These are phyloP conservation scores for Copromyces sp. DNA, from an alignment of 495 filamentous ascomycete species.

Conservation along the genomic window DNA sequence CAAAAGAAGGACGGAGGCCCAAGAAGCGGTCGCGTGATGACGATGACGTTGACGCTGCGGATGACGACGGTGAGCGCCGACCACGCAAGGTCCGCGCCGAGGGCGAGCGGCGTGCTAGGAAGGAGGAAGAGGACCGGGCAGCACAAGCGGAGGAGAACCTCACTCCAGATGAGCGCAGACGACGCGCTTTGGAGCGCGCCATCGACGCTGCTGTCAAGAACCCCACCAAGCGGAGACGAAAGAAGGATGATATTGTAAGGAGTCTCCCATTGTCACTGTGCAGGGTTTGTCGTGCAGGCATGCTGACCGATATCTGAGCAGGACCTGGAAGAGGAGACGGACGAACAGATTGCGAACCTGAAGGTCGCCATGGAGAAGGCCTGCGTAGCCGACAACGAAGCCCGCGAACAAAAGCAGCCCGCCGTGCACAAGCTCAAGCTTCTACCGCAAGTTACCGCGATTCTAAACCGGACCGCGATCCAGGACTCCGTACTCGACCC, in stretches of 20 bases:
- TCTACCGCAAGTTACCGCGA: conserved; percentile 78
- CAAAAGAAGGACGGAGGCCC: conserved; percentile 65
- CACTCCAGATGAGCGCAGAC: conserved; percentile 58
- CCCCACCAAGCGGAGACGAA: conserved; percentile 67
- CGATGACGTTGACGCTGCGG: conserved; percentile 46
- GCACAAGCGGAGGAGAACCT: conserved; percentile 58
- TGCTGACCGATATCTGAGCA: conserved; percentile 24
- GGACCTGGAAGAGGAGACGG: conserved; percentile 82
- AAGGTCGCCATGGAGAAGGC: conserved; percentile 88
- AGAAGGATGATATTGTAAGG: conserved; percentile 80
- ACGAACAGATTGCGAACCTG: conserved; percentile 80
- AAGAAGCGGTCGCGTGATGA: conserved; percentile 53
- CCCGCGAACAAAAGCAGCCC: conserved; percentile 63
- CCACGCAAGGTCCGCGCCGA: conserved; percentile 30
- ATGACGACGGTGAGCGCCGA: conserved; percentile 43
- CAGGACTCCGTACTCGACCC: conserved; percentile 78
- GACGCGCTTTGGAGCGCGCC: conserved; percentile 67
- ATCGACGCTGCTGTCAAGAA: conserved; percentile 85
- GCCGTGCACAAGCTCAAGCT: conserved; percentile 91
- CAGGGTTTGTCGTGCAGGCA: not conserved
- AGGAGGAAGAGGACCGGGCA: conserved; percentile 38
- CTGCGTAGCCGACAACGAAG: conserved; percentile 73
- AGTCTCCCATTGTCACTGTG: not conserved
- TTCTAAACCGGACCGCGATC: conserved; percentile 80
- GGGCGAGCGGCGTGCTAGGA: conserved; percentile 31